A percentile compares a stretch with the other conserved stretches of the same genome.
Conservation (phyloP, 2,329 filamentous ascomycete species). For the Helotiales sp. region DNA sequence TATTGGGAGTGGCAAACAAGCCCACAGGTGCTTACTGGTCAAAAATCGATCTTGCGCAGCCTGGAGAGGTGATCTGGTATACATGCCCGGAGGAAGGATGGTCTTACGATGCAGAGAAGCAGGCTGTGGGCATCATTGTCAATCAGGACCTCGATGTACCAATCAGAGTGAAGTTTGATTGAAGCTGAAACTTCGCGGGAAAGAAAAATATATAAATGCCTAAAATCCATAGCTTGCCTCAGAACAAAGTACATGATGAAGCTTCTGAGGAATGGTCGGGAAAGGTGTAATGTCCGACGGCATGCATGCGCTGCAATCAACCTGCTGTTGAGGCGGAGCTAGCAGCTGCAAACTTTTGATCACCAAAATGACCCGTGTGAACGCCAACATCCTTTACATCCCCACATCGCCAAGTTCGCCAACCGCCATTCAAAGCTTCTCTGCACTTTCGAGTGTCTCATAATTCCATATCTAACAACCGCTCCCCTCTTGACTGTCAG, state of each 20-base stretch:
- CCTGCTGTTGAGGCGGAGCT: not conserved
- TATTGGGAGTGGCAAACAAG: conserved; percentile 41
- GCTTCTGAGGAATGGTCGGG: not conserved
- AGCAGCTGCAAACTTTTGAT: not conserved
- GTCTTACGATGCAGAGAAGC: conserved; percentile 5
- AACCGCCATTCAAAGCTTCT: not conserved
- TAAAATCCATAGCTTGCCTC: not conserved
- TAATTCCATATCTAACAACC: too few relatives aligned
- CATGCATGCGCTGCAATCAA: not conserved
- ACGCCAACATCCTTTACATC: not conserved
- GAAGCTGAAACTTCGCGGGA: not conserved
- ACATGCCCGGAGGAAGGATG: conserved; percentile 7
- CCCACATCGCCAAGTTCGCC: not conserved
- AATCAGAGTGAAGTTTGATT: conserved; percentile 12
- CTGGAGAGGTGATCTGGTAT: conserved; percentile 1
- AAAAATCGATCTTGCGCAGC: not conserved
- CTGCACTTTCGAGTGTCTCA: not conserved
- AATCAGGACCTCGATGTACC: conserved; percentile 5
- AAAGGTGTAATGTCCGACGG: not conserved
- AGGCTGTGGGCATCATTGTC: conserved; percentile 3
- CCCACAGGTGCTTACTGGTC: not conserved
- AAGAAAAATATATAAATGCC: not conserved
- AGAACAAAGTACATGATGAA: not conserved
- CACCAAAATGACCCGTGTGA: too few relatives aligned
- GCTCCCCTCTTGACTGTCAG: not conserved